Evolutionary conservation across 164 flowering plant genomes (phyloP).

Genomic region (Tinospora cordifolia): DNA sequence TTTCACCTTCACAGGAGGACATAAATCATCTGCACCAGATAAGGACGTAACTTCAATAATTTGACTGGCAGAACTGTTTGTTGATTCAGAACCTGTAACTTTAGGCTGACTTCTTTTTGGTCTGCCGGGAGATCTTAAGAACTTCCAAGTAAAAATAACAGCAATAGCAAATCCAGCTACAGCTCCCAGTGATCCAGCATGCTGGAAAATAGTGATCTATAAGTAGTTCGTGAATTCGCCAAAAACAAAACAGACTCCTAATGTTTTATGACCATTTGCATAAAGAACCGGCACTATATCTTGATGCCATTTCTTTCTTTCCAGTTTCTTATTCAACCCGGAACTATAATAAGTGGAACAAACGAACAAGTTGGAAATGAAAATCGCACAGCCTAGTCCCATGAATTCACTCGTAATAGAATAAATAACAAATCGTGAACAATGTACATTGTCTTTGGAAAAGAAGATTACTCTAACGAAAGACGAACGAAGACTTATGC

Average conservation of each 20-base stretch:
- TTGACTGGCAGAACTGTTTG: constrained; percentile 10
- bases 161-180: constrained; percentile 35
- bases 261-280: too few species aligned
- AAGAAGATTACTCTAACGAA: too few species aligned
- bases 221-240: neutral
- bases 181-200: constrained; percentile 32
- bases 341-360: neutral
- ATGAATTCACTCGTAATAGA: too few species aligned
- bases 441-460: too few species aligned
- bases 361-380: neutral
- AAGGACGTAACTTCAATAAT: constrained; percentile 11
- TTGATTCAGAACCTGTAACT: constrained; percentile 22
- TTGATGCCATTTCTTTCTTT: neutral
- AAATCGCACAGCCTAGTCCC: neutral
- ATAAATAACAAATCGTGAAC: too few species aligned
- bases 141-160: constrained; percentile 30
- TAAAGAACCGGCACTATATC: too few species aligned
- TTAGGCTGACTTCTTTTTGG: constrained; percentile 17
- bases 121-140: constrained; percentile 22
- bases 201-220: constrained; percentile 14
- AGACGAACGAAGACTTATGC: too few species aligned
- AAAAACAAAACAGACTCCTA: neutral
- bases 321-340: neutral
- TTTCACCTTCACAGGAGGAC: constrained; percentile 19
- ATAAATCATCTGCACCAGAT: constrained; percentile 12